phyloP scores from a whole-genome alignment of 805 yeast genomes.

The Wickerhamiella bombiphila region DNA sequence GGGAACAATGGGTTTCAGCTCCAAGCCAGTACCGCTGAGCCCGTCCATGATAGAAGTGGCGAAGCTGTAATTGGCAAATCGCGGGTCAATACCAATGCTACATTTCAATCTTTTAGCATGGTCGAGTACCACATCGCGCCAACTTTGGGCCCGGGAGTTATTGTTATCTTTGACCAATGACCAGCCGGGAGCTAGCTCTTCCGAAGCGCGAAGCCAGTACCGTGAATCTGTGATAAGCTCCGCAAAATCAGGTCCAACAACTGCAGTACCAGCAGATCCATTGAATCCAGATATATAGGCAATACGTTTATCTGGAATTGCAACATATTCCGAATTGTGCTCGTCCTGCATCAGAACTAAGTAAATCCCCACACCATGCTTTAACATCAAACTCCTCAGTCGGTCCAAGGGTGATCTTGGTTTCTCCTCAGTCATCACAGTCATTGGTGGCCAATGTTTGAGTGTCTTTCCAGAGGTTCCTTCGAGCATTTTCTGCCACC shows the following conservation, averaged over 20 bases:
- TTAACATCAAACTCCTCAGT: conserved; percentile 33
- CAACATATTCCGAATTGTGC: conserved; percentile 83
- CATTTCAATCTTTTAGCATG: conserved; percentile 32
- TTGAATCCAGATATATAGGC: conserved; percentile 71
- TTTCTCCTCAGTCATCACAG: not conserved
- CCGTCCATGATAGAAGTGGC: conserved; percentile 18
- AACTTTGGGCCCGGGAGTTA: conserved; percentile 46
- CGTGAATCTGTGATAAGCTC: conserved; percentile 88
- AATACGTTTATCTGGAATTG: conserved; percentile 67
- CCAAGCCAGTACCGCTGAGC: conserved; percentile 24
- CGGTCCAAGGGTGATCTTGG: not conserved
- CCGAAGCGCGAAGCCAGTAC: conserved; percentile 78
- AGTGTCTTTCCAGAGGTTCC: too few species aligned
- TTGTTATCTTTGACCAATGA: conserved; percentile 58
- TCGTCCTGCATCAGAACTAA: conserved; percentile 80
- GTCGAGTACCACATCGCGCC: conserved; percentile 66
- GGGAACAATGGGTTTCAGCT: conserved; percentile 35
- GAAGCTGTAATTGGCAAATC: conserved; percentile 34
- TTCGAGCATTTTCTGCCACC: too few species aligned
- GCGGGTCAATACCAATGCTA: conserved; percentile 69
- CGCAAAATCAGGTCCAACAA: conserved; percentile 56
- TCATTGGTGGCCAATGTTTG: too few species aligned
- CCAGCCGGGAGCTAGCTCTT: conserved; percentile 74
- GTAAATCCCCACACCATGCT: conserved; percentile 53
- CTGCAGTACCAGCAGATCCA: conserved; percentile 85